These are phyloP conservation scores for Cladosporium sp. DNA, from an alignment of 2,329 filamentous ascomycete species.

Conservation along the genomic window DNA sequence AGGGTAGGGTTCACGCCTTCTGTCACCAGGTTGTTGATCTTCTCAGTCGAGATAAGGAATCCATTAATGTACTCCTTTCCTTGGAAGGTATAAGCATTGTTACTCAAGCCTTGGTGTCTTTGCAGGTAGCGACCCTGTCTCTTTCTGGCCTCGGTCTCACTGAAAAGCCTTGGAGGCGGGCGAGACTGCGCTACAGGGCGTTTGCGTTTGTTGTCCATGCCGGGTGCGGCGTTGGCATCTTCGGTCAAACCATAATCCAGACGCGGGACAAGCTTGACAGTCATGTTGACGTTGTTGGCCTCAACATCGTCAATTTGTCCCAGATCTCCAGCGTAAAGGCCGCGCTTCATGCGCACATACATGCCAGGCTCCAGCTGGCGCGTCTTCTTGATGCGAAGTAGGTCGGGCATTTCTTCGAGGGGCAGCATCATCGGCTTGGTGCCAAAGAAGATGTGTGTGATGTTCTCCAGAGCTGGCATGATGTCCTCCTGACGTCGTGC, in stretches of 20 bases:
- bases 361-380: constrained; percentile 81
- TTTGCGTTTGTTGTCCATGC: constrained; percentile 69
- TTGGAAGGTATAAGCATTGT: constrained; percentile 79
- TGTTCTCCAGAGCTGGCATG: constrained; percentile 74
- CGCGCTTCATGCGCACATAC: constrained; percentile 83
- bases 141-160: constrained; percentile 88
- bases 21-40: constrained; percentile 79
- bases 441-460: constrained; percentile 87
- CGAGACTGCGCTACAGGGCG: constrained; percentile 47
- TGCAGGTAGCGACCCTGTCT: constrained; percentile 67
- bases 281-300: constrained; percentile 85
- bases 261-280: constrained; percentile 83
- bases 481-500: constrained; percentile 86
- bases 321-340: constrained; percentile 83
- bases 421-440: constrained; percentile 85
- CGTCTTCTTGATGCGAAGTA: constrained; percentile 86
- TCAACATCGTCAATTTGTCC: constrained; percentile 91
- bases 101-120: constrained; percentile 48
- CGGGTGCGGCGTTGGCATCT: constrained; percentile 56
- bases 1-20: constrained; percentile 90
- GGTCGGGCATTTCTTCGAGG: constrained; percentile 95
- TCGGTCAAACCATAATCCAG: constrained; percentile 90
- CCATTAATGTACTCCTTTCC: constrained; percentile 89
- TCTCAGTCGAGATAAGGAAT: constrained; percentile 91
- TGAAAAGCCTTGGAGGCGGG: constrained; percentile 71